Conservation (phyloP, 73 alveolate genomes). For the Paramecium pentaurelia region DNA sequence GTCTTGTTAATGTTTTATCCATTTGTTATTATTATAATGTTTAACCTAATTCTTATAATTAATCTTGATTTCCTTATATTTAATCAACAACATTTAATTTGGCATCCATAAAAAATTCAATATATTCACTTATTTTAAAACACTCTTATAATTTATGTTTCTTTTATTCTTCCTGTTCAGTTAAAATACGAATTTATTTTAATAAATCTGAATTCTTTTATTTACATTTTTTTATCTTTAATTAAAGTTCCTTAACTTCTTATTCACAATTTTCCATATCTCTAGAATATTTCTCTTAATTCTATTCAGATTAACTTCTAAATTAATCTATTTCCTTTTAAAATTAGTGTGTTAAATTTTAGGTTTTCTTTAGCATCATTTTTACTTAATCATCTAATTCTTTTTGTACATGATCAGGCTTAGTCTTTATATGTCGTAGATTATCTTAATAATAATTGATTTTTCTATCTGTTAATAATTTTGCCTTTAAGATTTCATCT, state of each 20-base stretch:
- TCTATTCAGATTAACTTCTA: neutral
- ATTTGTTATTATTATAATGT: neutral
- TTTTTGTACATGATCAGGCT: neutral
- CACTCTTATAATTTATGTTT: neutral
- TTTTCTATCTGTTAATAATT: neutral
- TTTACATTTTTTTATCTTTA: neutral
- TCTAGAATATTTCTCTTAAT: neutral
- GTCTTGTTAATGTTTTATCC: neutral
- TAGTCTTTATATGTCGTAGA: neutral
- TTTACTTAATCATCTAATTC: neutral
- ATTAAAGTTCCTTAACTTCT: neutral
- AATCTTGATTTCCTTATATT: neutral
- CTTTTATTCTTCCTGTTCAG: neutral
- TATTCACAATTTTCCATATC: neutral
- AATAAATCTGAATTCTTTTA: neutral
- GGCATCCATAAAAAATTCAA: constrained; percentile 8
- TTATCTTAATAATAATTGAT: neutral
- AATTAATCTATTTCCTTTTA: neutral
- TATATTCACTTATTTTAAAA: constrained; percentile 11
- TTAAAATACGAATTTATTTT: neutral
- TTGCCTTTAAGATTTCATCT: neutral
- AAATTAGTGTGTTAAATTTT: neutral
- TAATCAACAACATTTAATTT: neutral
- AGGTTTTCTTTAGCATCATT: neutral
- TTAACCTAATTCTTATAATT: neutral